Evolutionary conservation across 2,329 filamentous ascomycete genomes (phyloP).

Genomic region (Microsporum ferrugineum): DNA sequence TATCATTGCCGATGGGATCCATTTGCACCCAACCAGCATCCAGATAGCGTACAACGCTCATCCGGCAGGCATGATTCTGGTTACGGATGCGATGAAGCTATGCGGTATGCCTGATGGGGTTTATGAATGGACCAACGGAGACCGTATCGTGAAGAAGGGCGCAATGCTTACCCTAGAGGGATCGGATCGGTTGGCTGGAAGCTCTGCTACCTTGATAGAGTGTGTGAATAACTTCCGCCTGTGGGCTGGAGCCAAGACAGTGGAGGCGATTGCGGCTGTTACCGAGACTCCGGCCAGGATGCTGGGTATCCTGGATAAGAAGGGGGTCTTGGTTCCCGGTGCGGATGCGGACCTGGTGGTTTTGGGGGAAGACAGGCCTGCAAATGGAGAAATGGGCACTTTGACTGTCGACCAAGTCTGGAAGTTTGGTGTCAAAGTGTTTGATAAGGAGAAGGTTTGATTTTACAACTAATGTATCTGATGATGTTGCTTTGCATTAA

Average conservation of each 20-base stretch:
- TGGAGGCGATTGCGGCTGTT: constrained; percentile 30
- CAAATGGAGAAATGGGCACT: constrained; percentile 19
- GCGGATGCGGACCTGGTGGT: constrained; percentile 35
- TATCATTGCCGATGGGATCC: constrained; percentile 81
- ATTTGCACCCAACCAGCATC: constrained; percentile 76
- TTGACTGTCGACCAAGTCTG: constrained; percentile 34
- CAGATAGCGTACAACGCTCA: constrained; percentile 84
- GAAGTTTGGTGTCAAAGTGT: constrained; percentile 33
- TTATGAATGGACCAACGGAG: constrained; percentile 74
- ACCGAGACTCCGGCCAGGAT: constrained; percentile 31
- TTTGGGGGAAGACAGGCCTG: constrained; percentile 24
- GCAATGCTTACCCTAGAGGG: constrained; percentile 63
- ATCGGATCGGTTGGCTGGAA: constrained; percentile 66
- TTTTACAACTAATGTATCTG: neutral
- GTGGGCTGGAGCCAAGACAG: constrained; percentile 31
- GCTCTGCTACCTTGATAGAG: constrained; percentile 36
- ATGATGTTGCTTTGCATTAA: neutral
- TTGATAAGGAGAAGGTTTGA: constrained; percentile 25
- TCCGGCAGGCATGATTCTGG: constrained; percentile 71
- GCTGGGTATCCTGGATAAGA: constrained; percentile 29
- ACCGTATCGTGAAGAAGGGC: constrained; percentile 50
- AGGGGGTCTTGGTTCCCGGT: constrained; percentile 30
- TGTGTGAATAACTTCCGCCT: constrained; percentile 36
- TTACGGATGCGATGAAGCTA: constrained; percentile 86
- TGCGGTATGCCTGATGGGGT: constrained; percentile 72